A percentile compares a stretch with the other conserved stretches of the same genome.
These are phyloP conservation scores for Kuraishia capsulata DNA, from an alignment of 805 yeast species.

Conservation along the genomic window DNA sequence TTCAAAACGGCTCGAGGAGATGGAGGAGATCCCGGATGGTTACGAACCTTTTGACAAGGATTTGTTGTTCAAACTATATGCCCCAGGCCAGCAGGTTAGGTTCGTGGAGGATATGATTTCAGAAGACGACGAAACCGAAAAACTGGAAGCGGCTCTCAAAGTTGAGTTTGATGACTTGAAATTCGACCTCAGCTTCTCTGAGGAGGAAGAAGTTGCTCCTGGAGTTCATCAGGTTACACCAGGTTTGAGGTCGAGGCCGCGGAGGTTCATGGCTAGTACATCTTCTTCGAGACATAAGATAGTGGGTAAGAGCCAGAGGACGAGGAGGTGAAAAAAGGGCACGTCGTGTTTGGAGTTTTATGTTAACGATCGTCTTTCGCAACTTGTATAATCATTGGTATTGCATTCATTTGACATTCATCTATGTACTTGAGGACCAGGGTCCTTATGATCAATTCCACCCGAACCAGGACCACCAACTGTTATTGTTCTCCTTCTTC, in stretches of 20 bases:
- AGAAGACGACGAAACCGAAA: neutral
- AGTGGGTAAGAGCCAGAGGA: no score
- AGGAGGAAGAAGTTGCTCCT: neutral
- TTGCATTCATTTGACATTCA: no score
- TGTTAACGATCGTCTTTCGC: no score
- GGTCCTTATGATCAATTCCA: no score
- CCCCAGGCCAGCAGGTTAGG: neutral
- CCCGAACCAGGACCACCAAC: neutral
- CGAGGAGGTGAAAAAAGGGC: no score
- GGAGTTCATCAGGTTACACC: no score
- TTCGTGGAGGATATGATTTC: neutral
- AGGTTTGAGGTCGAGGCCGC: no score
- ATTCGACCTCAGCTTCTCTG: neutral
- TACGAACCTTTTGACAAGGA: neutral
- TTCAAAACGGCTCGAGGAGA: neutral
- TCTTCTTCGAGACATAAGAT: no score
- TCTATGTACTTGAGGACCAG: neutral
- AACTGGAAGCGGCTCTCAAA: neutral
- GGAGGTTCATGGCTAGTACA: no score
- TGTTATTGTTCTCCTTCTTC: neutral
- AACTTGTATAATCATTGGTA: no score
- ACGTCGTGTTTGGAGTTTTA: no score
- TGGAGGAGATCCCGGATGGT: slow-evolving; percentile 1
- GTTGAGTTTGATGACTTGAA: slow-evolving; percentile 1
- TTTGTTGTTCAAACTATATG: neutral